These are phyloP conservation scores for Globisporangium cystogenes DNA, from an alignment of 352 stramenopile species.

Conservation along the genomic window DNA sequence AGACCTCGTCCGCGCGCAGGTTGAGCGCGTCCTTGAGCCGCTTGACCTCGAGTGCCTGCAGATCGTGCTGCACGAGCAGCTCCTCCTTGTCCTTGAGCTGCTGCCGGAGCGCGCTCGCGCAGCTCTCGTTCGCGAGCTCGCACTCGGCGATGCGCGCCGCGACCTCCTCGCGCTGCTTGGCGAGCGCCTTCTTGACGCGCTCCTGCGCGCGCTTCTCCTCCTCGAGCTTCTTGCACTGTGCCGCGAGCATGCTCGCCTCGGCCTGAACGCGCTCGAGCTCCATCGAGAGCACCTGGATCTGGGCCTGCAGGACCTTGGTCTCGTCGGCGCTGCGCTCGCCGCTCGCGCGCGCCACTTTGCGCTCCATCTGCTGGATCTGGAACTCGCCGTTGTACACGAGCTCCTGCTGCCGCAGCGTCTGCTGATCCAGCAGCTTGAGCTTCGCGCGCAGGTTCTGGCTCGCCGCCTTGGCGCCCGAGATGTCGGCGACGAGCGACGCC, in stretches of 20 bases:
- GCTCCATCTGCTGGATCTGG: slow-evolving; percentile 96
- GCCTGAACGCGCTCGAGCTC: slow-evolving; percentile 86
- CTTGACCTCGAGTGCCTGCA: slow-evolving; percentile 93
- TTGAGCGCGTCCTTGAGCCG: slow-evolving; percentile 88
- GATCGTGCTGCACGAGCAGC: slow-evolving; percentile 90
- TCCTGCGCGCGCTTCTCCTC: slow-evolving; percentile 85
- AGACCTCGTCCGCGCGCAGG: slow-evolving; percentile 88
- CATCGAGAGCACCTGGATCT: slow-evolving; percentile 89
- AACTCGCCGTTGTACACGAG: slow-evolving; percentile 96
- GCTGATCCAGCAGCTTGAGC: slow-evolving; percentile 88
- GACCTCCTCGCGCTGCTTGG: slow-evolving; percentile 76
- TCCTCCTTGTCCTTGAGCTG: slow-evolving; percentile 89
- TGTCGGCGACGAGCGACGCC: slow-evolving; percentile 86
- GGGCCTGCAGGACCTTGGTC: slow-evolving; percentile 87
- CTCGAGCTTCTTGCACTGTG: slow-evolving; percentile 91
- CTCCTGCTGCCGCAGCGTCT: slow-evolving; percentile 90
- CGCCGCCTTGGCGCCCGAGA: slow-evolving; percentile 86
- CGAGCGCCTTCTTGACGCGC: slow-evolving; percentile 68
- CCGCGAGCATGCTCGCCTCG: slow-evolving; percentile 84
- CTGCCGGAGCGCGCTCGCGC: slow-evolving; percentile 75
- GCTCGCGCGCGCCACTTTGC: slow-evolving; percentile 90
- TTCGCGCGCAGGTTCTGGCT: slow-evolving; percentile 88
- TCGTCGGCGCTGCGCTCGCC: slow-evolving; percentile 93
- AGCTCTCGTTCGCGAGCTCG: slow-evolving; percentile 89
- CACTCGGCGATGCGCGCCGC: slow-evolving; percentile 83